Percentiles rank a stretch among this genome's conserved stretches.
These are phyloP conservation scores for Neocatenulostroma microsporum DNA, from an alignment of 2,329 filamentous ascomycete species.

Conservation along the genomic window DNA sequence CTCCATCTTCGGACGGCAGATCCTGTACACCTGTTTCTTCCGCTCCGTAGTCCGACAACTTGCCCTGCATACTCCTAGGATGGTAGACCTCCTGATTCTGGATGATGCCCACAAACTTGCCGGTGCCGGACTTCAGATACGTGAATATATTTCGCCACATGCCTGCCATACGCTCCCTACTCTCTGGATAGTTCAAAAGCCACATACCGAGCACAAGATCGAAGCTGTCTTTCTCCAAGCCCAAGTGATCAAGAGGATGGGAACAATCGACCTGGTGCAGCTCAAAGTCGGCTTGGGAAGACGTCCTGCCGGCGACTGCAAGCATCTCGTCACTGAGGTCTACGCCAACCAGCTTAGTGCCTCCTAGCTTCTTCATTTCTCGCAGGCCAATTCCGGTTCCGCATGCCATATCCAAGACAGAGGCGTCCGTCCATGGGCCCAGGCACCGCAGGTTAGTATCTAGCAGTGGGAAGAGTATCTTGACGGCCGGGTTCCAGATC, in stretches of 20 bases:
- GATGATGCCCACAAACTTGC: constrained; percentile 6
- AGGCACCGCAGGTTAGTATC: neutral
- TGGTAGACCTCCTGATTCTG: constrained; percentile 6
- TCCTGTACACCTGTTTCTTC: constrained; percentile 2
- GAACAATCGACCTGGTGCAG: constrained; percentile 10
- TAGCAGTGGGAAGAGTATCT: constrained; percentile 6
- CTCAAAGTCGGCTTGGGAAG: constrained; percentile 1
- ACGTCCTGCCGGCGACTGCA: neutral
- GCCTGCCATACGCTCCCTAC: constrained; percentile 2
- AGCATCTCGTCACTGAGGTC: constrained; percentile 6
- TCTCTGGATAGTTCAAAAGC: constrained; percentile 7
- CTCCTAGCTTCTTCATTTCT: constrained; percentile 1
- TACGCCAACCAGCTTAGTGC: constrained; percentile 1
- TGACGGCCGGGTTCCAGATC: constrained; percentile 4
- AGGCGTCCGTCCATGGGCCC: neutral
- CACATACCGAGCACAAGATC: constrained; percentile 7
- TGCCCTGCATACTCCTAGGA: constrained; percentile 6
- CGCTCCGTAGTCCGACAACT: constrained; percentile 4
- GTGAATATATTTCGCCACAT: constrained; percentile 8
- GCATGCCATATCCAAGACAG: constrained; percentile 4
- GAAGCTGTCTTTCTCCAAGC: constrained; percentile 4
- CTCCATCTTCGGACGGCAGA: constrained; percentile 4
- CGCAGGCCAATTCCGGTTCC: constrained; percentile 4
- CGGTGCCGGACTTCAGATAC: constrained; percentile 2
- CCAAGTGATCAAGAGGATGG: constrained; percentile 5